Conservation (phyloP, 2,329 filamentous ascomycete species). For the Ophiostoma australiae region DNA sequence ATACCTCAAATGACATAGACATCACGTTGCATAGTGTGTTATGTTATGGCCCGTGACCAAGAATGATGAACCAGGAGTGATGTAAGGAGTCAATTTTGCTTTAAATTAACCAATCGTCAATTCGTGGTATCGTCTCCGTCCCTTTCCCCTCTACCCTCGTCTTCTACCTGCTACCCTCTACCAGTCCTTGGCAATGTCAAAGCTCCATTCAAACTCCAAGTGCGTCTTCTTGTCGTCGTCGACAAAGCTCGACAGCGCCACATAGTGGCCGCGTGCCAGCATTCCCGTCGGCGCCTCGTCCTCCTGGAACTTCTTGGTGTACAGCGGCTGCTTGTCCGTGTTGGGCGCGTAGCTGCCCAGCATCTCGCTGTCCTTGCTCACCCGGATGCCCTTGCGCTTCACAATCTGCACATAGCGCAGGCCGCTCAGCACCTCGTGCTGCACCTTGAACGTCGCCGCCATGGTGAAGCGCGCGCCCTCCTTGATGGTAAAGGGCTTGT, state of each 20-base stretch:
- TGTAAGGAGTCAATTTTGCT: neutral
- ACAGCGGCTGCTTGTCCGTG: conserved; percentile 77
- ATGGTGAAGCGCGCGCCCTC: conserved; percentile 91
- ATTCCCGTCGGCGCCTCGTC: conserved; percentile 92
- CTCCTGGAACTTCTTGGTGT: conserved; percentile 87
- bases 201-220: conserved; percentile 90
- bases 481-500: conserved; percentile 96
- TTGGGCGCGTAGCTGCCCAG: conserved; percentile 93
- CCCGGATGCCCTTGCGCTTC: conserved; percentile 78
- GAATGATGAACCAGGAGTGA: neutral
- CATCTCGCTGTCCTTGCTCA: conserved; percentile 97
- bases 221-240: conserved; percentile 93
- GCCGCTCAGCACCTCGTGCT: conserved; percentile 92
- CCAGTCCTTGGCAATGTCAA: conserved; percentile 97
- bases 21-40: neutral
- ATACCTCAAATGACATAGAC: conserved; percentile 8
- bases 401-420: conserved; percentile 94
- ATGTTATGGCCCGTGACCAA: neutral
- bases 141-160: too few species aligned
- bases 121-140: neutral
- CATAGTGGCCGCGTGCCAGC: conserved; percentile 85
- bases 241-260: conserved; percentile 81
- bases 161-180: conserved; percentile 36
- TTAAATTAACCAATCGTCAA: conserved; percentile 9
- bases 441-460: conserved; percentile 89